A percentile compares a stretch with the other conserved stretches of the same genome.
Evolutionary conservation across 768 basidiomycete species (phyloP).

Genomic region (Exsudoporus frostii): DNA sequence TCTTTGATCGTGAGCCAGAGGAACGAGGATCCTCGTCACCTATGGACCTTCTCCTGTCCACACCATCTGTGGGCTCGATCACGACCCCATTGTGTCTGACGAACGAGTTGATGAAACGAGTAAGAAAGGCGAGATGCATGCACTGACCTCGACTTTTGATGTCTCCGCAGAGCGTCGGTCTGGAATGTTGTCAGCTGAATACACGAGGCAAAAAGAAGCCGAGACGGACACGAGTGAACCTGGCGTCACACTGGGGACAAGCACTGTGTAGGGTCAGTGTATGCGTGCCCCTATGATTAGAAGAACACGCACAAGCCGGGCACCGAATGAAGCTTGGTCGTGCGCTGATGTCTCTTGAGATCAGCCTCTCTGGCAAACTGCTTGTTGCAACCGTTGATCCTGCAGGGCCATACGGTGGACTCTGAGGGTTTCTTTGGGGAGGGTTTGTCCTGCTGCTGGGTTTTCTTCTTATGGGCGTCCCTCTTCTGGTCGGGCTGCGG

Average conservation of each 20-base stretch:
- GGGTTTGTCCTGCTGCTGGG: conserved; percentile 41
- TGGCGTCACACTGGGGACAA: conserved; percentile 78
- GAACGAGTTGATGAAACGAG: conserved; percentile 1
- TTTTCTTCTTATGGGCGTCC: conserved; percentile 40
- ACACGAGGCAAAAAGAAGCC: conserved; percentile 12
- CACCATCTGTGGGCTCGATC: conserved; percentile 45
- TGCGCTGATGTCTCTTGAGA: conserved; percentile 77
- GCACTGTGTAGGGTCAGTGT: conserved; percentile 39
- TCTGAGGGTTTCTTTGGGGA: conserved; percentile 47
- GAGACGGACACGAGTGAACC: conserved; percentile 68
- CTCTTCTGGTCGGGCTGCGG: conserved; percentile 41
- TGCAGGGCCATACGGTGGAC: conserved; percentile 71
- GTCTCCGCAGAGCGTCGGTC: conserved; percentile 80
- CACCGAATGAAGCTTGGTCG: conserved; percentile 72
- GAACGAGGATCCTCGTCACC: conserved; percentile 31
- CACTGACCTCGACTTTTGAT: conserved; percentile 72
- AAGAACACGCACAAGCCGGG: conserved; percentile 59
- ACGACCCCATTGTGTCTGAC: conserved; percentile 62
- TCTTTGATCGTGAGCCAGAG: conserved; percentile 44
- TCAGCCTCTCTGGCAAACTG: conserved; percentile 81
- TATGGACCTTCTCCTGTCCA: conserved; percentile 16
- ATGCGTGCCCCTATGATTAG: conserved; percentile 15
- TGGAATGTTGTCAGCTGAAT: conserved; percentile 29
- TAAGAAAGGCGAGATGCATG: conserved; percentile 3
- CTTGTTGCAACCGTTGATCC: conserved; percentile 78